phyloP scores from a whole-genome alignment of 2,329 filamentous ascomycete genomes.

The Phyllosticta capitalensis region DNA sequence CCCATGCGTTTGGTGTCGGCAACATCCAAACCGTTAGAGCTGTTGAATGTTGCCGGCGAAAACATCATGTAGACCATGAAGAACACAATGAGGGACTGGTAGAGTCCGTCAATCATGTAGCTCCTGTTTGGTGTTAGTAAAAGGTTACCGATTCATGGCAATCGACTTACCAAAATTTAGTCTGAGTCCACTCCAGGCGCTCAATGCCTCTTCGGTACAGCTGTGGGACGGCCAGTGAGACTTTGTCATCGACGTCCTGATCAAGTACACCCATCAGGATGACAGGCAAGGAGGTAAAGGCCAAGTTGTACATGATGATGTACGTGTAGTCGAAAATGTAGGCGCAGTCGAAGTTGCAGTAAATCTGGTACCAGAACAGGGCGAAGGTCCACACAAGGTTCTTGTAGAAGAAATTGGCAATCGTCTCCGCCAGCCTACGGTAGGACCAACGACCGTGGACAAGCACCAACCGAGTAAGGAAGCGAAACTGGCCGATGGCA shows the following conservation, averaged over 20 bases:
- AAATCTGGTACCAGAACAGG: constrained; percentile 97
- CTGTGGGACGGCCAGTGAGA: constrained; percentile 89
- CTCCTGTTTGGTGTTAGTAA: constrained; percentile 32
- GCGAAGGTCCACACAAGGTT: constrained; percentile 97
- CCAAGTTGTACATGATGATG: constrained; percentile 91
- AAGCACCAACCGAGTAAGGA: constrained; percentile 71
- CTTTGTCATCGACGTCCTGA: constrained; percentile 89
- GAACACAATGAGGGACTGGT: constrained; percentile 89
- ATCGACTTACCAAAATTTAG: constrained; percentile 78
- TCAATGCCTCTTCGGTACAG: constrained; percentile 94
- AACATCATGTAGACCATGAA: constrained; percentile 86
- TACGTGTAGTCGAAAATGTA: constrained; percentile 98
- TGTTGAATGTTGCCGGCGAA: constrained; percentile 56
- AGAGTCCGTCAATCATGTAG: constrained; percentile 91
- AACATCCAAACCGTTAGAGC: constrained; percentile 63
- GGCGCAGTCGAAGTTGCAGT: constrained; percentile 89
- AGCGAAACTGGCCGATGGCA: constrained; percentile 88
- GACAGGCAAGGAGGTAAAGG: constrained; percentile 90
- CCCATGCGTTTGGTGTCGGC: constrained; percentile 77
- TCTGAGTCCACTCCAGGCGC: constrained; percentile 89
- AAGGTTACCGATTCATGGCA: background rate
- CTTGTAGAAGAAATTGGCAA: constrained; percentile 99
- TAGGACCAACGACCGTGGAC: constrained; percentile 98
- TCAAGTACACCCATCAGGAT: constrained; percentile 95
- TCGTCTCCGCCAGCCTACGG: constrained; percentile 80